Evolutionary conservation across 352 stramenopile species (phyloP).

Genomic region (Phytophthora foliorum): DNA sequence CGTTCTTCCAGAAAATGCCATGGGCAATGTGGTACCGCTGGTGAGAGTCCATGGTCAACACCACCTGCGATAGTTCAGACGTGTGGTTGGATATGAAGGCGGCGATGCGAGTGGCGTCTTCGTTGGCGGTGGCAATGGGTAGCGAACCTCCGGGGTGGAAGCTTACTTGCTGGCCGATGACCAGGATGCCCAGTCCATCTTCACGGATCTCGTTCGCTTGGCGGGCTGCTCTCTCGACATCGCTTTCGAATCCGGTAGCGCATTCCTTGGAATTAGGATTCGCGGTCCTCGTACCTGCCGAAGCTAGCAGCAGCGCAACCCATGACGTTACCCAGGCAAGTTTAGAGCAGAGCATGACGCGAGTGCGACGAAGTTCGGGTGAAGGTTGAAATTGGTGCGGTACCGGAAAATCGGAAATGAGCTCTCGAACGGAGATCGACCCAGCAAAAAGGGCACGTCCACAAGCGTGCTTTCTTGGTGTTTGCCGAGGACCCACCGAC

Average conservation of each 20-base stretch:
- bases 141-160: conserved; percentile 95
- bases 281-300: background rate
- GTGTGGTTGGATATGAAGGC: conserved; percentile 80
- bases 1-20: conserved; percentile 92
- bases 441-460: too few species aligned
- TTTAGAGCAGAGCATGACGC: conserved; percentile 21
- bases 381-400: background rate
- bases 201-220: conserved; percentile 39
- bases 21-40: conserved; percentile 95
- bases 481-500: background rate
- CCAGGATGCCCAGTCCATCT: conserved; percentile 74
- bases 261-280: conserved; percentile 11
- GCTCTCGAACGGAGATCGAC: background rate
- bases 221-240: conserved; percentile 38
- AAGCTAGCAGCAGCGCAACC: conserved; percentile 15
- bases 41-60: conserved; percentile 97
- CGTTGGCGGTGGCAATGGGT: conserved; percentile 89
- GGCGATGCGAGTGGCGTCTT: conserved; percentile 90
- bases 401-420: conserved; percentile 19
- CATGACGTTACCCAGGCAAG: conserved; percentile 17
- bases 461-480: too few species aligned
- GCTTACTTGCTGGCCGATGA: conserved; percentile 95
- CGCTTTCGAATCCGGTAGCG: conserved; percentile 7
- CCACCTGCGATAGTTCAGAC: conserved; percentile 74
- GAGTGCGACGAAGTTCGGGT: background rate